Percentiles rank a stretch among this genome's conserved stretches.
These are phyloP conservation scores for Neonectria punicea DNA, from an alignment of 2,329 filamentous ascomycete genomes.

Conservation along the genomic window DNA sequence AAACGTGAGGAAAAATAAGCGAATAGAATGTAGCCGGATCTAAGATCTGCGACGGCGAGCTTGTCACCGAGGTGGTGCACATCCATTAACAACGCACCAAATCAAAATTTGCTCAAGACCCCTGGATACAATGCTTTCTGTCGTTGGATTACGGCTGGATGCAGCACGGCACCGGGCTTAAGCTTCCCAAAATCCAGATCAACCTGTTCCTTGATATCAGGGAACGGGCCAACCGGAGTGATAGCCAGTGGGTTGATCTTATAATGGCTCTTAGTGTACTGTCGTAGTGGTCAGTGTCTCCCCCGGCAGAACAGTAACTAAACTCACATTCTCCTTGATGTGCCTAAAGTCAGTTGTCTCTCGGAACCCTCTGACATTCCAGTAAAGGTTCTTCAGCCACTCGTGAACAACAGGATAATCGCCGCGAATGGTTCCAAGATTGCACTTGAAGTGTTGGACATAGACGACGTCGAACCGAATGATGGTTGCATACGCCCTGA, in stretches of 20 bases:
- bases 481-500: slow-evolving; percentile 73
- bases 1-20: no score
- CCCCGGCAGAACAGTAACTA: accelerated
- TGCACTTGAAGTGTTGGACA: slow-evolving; percentile 73
- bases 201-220: slow-evolving; percentile 37
- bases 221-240: slow-evolving; percentile 42
- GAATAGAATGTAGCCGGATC: no score
- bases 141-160: slow-evolving; percentile 38
- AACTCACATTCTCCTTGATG: slow-evolving; percentile 68
- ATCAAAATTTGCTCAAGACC: background rate
- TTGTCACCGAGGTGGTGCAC: no score
- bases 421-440: slow-evolving; percentile 70
- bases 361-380: slow-evolving; percentile 64
- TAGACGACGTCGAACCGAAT: slow-evolving; percentile 76
- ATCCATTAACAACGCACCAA: no score
- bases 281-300: background rate
- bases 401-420: slow-evolving; percentile 74
- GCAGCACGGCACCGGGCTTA: slow-evolving; percentile 33
- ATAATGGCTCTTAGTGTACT: slow-evolving; percentile 43
- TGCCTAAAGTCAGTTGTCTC: slow-evolving; percentile 73
- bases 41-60: no score
- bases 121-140: slow-evolving; percentile 37
- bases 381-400: slow-evolving; percentile 77
- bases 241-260: slow-evolving; percentile 43
- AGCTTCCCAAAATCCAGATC: slow-evolving; percentile 35